phyloP scores from a whole-genome alignment of 352 stramenopile species.

The Achlya hypogyna region DNA sequence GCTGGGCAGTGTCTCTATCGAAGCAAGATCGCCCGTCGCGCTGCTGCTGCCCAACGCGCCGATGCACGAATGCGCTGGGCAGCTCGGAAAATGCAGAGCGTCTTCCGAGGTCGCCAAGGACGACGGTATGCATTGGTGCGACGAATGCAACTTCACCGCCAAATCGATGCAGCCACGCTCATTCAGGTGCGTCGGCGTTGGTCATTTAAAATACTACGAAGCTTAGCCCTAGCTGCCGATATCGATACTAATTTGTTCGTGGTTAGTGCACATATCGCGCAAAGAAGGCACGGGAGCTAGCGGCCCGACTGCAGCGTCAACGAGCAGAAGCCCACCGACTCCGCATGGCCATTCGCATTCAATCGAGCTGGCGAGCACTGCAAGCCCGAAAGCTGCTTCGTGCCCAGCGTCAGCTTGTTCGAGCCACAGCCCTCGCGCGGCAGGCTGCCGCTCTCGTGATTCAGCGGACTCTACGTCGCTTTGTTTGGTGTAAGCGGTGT shows the following conservation, averaged over 20 bases:
- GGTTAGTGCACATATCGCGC: conserved; percentile 10
- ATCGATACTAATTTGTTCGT: neutral
- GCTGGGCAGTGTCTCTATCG: conserved; percentile 38
- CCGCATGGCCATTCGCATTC: conserved; percentile 11
- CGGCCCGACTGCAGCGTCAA: neutral
- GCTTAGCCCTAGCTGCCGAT: no score
- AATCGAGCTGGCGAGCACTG: conserved; percentile 9
- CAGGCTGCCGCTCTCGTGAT: neutral
- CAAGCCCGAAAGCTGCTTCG: conserved; percentile 3
- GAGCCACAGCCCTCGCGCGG: neutral
- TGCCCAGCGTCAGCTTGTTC: neutral
- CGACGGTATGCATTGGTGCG: conserved; percentile 12
- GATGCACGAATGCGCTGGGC: conserved; percentile 43
- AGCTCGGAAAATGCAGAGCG: conserved; percentile 47
- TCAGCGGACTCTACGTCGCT: neutral
- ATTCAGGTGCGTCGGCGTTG: conserved; percentile 10
- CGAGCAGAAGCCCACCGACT: neutral
- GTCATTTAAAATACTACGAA: no score
- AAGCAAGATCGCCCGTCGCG: conserved; percentile 35
- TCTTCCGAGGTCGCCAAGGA: conserved; percentile 32
- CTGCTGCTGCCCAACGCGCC: conserved; percentile 36
- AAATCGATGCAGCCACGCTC: conserved; percentile 13
- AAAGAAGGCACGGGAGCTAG: neutral
- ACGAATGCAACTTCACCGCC: neutral
- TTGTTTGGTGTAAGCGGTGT: conserved; percentile 10